Evolutionary conservation across 441 rosid species (phyloP), one percentile per base, ranked within the genome.

Genomic region (Erysimum cheiri): DNA sequence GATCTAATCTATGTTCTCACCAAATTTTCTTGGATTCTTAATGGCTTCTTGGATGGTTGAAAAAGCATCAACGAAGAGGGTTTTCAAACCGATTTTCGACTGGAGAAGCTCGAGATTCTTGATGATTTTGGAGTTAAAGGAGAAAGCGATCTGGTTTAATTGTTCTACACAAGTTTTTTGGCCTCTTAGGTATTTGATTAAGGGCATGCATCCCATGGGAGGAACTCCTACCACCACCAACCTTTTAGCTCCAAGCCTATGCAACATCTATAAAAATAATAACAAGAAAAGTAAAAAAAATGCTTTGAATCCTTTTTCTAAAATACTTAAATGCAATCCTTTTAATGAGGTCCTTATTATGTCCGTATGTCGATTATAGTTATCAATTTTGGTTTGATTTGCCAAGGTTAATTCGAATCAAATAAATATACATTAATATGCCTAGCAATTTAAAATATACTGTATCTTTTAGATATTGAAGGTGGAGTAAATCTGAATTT

Each of bases 171-270:
- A 90, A 1, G 73, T 77, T 13, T 70, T 60, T 68, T 81, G 71
- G 68, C 67, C 78, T 74, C 12, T 62, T 26, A 90, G 60, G 8
- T 91, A 87, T 81, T 76, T 88, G 1, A 88, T 85, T 6, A 90
- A 63, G 17, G 98, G 98, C 88, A 92, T 78, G 73, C 98, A 92
- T 6, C 98, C 98, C 65, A 92, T 36, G 1, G 98, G 94, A 37
- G 95, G 96, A 28, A 92, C 83, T 57, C 98, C 98, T 4, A 92
- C 95, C 6, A 88, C 80, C 19, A 82, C 87, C 75, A 90, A 19
- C 69, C 89, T 81, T 40, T 67, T 85, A 3, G 84, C 80, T 49
- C 98, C 96, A 28, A 81, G 47, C 24, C 75, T 77, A 57, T 85
- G 80, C 83, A 89, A 81, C 66, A 57, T 82, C 98, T 89, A 77